Evolutionary conservation across 441 rosid species (phyloP).

Genomic region (Sinapis alba): DNA sequence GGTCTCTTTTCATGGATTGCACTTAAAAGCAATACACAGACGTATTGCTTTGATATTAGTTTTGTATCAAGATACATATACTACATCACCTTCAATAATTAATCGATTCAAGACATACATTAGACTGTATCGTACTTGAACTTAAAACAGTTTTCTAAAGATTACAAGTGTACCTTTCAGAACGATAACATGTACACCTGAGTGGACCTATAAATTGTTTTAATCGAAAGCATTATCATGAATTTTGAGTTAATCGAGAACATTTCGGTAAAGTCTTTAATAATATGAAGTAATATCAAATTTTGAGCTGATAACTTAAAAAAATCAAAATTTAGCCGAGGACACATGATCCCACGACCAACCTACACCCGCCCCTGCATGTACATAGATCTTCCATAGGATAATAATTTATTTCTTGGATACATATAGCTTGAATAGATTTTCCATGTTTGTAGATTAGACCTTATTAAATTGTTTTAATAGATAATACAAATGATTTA

Average conservation of each 20-base stretch:
- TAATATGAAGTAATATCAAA: not conserved
- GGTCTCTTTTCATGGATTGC: conserved; percentile 5
- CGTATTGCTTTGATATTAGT: not conserved
- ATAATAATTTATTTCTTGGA: not conserved
- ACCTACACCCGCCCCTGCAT: not conserved
- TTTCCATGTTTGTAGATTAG: not conserved
- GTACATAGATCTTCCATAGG: not conserved
- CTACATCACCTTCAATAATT: not conserved
- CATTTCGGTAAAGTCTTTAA: not conserved
- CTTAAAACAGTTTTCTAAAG: not conserved
- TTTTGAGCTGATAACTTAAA: not conserved
- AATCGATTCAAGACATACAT: not conserved
- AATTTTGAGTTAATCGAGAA: not conserved
- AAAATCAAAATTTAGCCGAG: not conserved
- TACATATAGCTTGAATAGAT: not conserved
- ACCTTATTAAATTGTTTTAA: not conserved
- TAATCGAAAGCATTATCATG: not conserved
- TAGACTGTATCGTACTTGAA: not conserved
- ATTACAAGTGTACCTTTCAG: not conserved
- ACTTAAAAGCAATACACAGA: not conserved
- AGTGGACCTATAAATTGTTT: not conserved
- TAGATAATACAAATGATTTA: not conserved
- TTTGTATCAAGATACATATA: not conserved
- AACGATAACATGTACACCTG: not conserved
- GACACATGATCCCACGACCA: not conserved